A percentile compares a stretch with the other conserved stretches of the same genome.
Evolutionary conservation across 371 early-diverging fungal genomes (phyloP).

Genomic region (Mortierella polycephala): DNA sequence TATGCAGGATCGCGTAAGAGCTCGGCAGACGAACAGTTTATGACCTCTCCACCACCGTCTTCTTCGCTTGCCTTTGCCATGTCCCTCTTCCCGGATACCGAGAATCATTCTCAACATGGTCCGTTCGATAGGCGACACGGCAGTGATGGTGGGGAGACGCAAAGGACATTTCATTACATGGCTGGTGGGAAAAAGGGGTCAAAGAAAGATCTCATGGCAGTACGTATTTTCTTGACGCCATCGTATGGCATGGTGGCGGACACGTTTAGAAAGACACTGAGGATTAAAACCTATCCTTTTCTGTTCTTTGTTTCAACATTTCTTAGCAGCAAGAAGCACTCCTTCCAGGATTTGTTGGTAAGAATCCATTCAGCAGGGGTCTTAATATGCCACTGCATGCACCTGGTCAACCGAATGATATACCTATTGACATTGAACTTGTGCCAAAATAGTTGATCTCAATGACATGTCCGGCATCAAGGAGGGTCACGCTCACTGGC

Average conservation of each 20-base stretch:
- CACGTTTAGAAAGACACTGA: background rate
- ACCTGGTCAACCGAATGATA: no score
- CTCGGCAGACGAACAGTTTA: conserved; percentile 31
- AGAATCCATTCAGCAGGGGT: background rate
- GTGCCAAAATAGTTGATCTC: conserved; percentile 14
- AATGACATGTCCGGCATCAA: conserved; percentile 41
- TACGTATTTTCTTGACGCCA: background rate
- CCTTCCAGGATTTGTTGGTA: conserved; percentile 29
- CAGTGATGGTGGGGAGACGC: conserved; percentile 24
- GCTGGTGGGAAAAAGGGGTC: conserved; percentile 29
- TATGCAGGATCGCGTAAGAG: conserved; percentile 33
- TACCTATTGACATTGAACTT: background rate
- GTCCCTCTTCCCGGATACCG: conserved; percentile 29
- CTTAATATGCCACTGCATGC: no score
- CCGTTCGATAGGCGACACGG: conserved; percentile 21
- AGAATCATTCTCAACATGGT: conserved; percentile 16
- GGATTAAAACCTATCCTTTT: background rate
- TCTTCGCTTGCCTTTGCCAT: conserved; percentile 19
- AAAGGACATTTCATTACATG: conserved; percentile 27
- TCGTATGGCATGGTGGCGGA: no score
- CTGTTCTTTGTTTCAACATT: background rate
- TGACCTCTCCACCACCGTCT: conserved; percentile 5
- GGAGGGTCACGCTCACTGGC: conserved; percentile 17
- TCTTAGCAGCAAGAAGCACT: conserved; percentile 3
- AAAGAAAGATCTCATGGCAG: conserved; percentile 7